These are phyloP conservation scores for Chytridium lagenaria DNA, from an alignment of 371 early-diverging fungal species.

Conservation along the genomic window DNA sequence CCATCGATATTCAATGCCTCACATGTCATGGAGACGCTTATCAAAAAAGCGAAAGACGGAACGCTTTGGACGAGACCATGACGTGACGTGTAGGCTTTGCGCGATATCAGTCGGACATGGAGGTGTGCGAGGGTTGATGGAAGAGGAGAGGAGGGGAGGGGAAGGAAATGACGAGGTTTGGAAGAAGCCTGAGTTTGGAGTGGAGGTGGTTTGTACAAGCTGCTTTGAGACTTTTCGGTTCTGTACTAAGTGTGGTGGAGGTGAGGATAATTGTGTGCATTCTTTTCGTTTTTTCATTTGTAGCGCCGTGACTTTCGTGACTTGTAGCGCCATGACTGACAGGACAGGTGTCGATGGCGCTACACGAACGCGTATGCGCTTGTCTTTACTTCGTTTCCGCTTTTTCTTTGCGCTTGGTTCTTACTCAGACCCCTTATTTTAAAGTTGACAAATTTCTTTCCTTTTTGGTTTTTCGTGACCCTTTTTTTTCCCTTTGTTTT, in stretches of 20 bases:
- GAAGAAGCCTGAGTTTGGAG: background rate
- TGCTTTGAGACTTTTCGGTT: conserved; percentile 8
- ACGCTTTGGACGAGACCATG: background rate
- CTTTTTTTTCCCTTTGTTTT: too few species aligned
- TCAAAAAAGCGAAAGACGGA: background rate
- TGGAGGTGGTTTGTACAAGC: conserved; percentile 8
- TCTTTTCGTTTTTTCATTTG: too few species aligned
- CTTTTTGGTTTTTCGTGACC: too few species aligned
- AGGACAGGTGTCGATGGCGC: too few species aligned
- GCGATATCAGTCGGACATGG: background rate
- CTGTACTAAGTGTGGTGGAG: conserved; percentile 14
- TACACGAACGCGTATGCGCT: background rate
- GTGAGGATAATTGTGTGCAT: too few species aligned
- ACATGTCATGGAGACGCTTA: background rate
- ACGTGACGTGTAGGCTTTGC: conserved; percentile 5
- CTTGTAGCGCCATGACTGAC: too few species aligned
- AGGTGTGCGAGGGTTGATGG: background rate
- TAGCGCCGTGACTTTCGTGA: too few species aligned
- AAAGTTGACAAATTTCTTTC: too few species aligned
- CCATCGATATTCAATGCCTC: background rate
- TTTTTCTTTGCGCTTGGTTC: conserved; percentile 12
- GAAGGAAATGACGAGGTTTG: background rate
- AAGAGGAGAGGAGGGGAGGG: background rate
- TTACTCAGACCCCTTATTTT: too few species aligned
- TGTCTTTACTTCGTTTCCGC: too few species aligned